phyloP scores from a whole-genome alignment of 257 asterid species.

The Solanum dulcamara region DNA sequence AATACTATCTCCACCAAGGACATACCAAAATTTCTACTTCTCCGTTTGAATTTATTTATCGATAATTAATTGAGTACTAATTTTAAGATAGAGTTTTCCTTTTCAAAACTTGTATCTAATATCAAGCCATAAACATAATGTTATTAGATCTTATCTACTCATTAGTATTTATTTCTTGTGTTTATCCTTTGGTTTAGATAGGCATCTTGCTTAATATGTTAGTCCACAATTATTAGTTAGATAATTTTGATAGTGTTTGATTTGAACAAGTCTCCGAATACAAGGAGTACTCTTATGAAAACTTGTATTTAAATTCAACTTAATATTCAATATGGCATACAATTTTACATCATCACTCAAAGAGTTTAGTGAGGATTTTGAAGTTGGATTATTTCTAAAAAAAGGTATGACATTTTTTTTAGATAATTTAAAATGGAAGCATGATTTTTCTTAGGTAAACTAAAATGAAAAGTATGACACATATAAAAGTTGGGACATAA shows the following conservation, averaged over 20 bases:
- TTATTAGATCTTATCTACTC: neutral
- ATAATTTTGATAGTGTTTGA: neutral
- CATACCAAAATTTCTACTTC: no score
- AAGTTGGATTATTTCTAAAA: neutral
- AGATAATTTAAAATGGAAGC: neutral
- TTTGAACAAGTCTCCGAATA: neutral
- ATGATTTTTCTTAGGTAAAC: neutral
- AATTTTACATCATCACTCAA: neutral
- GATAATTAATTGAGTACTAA: no score
- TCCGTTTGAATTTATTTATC: no score
- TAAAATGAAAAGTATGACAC: neutral
- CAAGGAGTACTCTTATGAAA: neutral
- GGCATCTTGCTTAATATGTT: neutral
- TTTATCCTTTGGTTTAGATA: neutral
- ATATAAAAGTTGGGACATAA: neutral
- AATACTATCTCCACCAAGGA: no score
- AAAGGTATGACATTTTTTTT: neutral
- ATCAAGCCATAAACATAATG: neutral
- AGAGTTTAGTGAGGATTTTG: neutral
- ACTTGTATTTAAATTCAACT: neutral
- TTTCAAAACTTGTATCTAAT: no score
- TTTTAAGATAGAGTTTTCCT: no score
- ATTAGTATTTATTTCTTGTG: neutral
- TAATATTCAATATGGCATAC: neutral
- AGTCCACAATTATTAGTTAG: neutral